These are phyloP conservation scores for Isabelozyma rhagii DNA, from an alignment of 805 yeast species.

Conservation along the genomic window DNA sequence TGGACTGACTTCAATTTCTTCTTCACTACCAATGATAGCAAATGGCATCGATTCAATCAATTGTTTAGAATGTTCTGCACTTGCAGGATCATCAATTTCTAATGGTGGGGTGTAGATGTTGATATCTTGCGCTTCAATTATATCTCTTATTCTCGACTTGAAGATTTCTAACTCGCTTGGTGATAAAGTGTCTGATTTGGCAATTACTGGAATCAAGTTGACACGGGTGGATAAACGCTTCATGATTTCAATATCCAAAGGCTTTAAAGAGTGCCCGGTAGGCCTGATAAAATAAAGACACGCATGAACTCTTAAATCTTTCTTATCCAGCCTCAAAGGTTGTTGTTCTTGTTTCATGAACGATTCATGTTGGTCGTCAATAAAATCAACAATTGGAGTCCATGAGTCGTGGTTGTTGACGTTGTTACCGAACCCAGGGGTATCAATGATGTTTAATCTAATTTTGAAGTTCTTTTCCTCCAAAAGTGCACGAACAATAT, in stretches of 20 bases:
- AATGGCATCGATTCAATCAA: slow-evolving; percentile 84
- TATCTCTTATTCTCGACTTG: slow-evolving; percentile 74
- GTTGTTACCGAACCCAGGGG: slow-evolving; percentile 93
- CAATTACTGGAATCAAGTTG: slow-evolving; percentile 84
- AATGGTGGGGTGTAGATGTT: slow-evolving; percentile 82
- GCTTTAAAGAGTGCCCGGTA: slow-evolving; percentile 82
- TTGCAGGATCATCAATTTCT: slow-evolving; percentile 69
- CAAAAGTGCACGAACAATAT: slow-evolving; percentile 71
- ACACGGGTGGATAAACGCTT: slow-evolving; percentile 75
- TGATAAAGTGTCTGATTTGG: slow-evolving; percentile 83
- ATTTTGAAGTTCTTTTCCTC: slow-evolving; percentile 82
- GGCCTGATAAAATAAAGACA: slow-evolving; percentile 90
- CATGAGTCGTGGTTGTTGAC: slow-evolving; percentile 82
- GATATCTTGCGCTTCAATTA: slow-evolving; percentile 81
- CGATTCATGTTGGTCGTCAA: slow-evolving; percentile 87
- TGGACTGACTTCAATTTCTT: slow-evolving; percentile 57
- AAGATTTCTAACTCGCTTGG: slow-evolving; percentile 65
- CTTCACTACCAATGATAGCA: slow-evolving; percentile 77
- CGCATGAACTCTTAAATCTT: slow-evolving; percentile 87
- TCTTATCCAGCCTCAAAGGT: slow-evolving; percentile 63
- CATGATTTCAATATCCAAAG: slow-evolving; percentile 87
- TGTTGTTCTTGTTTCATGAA: slow-evolving; percentile 93
- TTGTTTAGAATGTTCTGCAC: slow-evolving; percentile 77
- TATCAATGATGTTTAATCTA: slow-evolving; percentile 78
- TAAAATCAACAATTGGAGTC: slow-evolving; percentile 83